Base-by-base conservation (phyloP, 805 yeast genomes). In the Blastobotrys muscicola region DNA sequence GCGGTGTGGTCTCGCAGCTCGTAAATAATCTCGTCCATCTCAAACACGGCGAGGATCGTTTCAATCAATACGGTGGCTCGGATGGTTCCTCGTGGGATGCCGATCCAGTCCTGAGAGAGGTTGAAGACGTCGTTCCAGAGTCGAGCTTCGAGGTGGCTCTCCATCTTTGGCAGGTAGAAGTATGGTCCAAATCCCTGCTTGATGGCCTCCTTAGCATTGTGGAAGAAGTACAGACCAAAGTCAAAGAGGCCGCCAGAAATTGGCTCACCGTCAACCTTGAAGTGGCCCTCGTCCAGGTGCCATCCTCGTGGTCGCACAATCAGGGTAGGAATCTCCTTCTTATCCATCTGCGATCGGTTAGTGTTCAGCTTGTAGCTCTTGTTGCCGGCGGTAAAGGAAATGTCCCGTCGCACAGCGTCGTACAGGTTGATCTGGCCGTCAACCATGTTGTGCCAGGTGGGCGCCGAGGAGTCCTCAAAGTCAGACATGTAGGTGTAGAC, bases 401-500 rank as follows among this genome's bases (percentile, higher is more conserved):
- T 70, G 57, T 71, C 67, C 54, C 73, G 68, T 56, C 85, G 74
- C 36, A 80, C 79, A 34, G 77, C 85, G 54, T 80, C 85, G 62
- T 74, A 79, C 52, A 80, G 68, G 60, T 80, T 80, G 52, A 75
- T 78, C 63, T 80, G 85, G 42, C 85, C 85, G 46, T 76, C 80
- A 44, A 75, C 73, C 65, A 76, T 65, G 64, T 78, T 78, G 56
- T 59, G 57, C 85, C 85, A 79, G 36, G 83, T 78, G 38, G 85
- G 85, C 32, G 85, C 75, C 59, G 76, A 69, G 16, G 84, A 78
- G 61, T 80, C 85, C 65, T 80, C 85, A 50, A 80, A 80, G 59
- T 80, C 85, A 43, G 83, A 78, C 85, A 80, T 80, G 65, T 80
- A 80, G 38, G 85, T 78, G 55, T 78, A 81, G 38, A 80, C 85